Percentiles rank a stretch among this genome's conserved stretches.
These are phyloP conservation scores for Waitea zeae DNA, from an alignment of 1,284 basidiomycete genomes.

Conservation along the genomic window DNA sequence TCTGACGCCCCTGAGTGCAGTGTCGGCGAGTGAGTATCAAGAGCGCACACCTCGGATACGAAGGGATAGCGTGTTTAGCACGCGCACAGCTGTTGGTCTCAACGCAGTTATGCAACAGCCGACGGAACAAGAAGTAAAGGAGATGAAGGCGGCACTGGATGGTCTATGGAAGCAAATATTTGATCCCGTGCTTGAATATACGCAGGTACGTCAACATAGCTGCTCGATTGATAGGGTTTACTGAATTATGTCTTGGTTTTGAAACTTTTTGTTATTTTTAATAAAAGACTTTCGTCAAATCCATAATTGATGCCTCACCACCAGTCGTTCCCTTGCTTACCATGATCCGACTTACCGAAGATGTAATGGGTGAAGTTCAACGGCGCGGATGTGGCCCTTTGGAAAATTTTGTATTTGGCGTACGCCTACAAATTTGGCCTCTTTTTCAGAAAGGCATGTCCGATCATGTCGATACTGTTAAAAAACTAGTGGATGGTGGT, in stretches of 20 bases:
- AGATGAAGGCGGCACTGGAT: constrained; percentile 37
- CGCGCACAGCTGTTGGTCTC: constrained; percentile 3
- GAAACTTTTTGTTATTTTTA: no score
- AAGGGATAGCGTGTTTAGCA: constrained; percentile 12
- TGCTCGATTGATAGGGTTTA: neutral
- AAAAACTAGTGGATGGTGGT: constrained; percentile 60
- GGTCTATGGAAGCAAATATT: constrained; percentile 82
- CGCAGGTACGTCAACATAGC: constrained; percentile 33
- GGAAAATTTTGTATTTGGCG: constrained; percentile 60
- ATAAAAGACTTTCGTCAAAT: constrained; percentile 47
- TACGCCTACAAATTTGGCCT: constrained; percentile 81
- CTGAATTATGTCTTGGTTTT: no score
- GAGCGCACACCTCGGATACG: neutral
- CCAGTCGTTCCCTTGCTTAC: constrained; percentile 62
- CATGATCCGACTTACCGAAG: constrained; percentile 80
- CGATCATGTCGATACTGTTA: constrained; percentile 67
- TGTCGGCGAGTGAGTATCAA: neutral
- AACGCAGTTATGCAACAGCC: neutral
- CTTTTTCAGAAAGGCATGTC: constrained; percentile 79
- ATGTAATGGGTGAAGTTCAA: constrained; percentile 55
- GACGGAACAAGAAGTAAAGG: no score
- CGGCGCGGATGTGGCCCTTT: constrained; percentile 62
- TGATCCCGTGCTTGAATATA: constrained; percentile 76
- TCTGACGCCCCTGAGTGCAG: neutral
- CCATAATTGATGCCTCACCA: constrained; percentile 51